Conservation (phyloP, 805 yeast genomes). For the Candida sanyiensis region DNA sequence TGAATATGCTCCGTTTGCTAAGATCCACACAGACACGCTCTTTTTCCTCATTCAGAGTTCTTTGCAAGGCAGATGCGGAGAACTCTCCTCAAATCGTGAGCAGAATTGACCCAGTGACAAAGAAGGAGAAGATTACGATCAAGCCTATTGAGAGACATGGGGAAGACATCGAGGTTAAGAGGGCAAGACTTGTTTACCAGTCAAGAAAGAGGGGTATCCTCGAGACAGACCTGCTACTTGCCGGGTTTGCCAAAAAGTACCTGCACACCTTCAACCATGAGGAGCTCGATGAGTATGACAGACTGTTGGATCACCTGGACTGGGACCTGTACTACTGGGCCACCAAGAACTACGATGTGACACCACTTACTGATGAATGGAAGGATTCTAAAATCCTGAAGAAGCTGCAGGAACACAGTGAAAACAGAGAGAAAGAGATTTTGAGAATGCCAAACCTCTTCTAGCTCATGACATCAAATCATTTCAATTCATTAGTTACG, state of each 20-base stretch:
- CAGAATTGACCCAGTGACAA: conserved; percentile 11
- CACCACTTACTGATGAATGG: conserved; percentile 89
- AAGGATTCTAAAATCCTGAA: conserved; percentile 56
- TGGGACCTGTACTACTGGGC: conserved; percentile 99
- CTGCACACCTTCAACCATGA: conserved; percentile 51
- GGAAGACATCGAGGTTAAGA: conserved; percentile 66
- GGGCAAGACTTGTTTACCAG: conserved; percentile 88
- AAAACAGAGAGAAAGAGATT: conserved; percentile 64
- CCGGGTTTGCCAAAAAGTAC: conserved; percentile 78
- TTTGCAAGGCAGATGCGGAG: conserved; percentile 7
- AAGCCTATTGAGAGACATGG: conserved; percentile 73
- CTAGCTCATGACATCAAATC: conserved; percentile 2
- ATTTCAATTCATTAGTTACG: conserved; percentile 5
- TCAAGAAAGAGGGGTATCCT: conserved; percentile 92
- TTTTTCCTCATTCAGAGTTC: conserved; percentile 9
- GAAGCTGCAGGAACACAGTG: conserved; percentile 65
- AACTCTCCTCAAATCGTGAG: conserved; percentile 23
- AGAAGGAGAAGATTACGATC: conserved; percentile 36
- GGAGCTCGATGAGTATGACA: conserved; percentile 81
- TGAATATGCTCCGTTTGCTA: not conserved
- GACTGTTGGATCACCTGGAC: conserved; percentile 85
- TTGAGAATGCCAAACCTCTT: conserved; percentile 79
- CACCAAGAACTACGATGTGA: conserved; percentile 70
- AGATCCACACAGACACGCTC: conserved; percentile 6
- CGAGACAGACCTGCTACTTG: conserved; percentile 82